Conservation (phyloP, 2,329 filamentous ascomycete genomes). For the Emydomyces testavorans region DNA sequence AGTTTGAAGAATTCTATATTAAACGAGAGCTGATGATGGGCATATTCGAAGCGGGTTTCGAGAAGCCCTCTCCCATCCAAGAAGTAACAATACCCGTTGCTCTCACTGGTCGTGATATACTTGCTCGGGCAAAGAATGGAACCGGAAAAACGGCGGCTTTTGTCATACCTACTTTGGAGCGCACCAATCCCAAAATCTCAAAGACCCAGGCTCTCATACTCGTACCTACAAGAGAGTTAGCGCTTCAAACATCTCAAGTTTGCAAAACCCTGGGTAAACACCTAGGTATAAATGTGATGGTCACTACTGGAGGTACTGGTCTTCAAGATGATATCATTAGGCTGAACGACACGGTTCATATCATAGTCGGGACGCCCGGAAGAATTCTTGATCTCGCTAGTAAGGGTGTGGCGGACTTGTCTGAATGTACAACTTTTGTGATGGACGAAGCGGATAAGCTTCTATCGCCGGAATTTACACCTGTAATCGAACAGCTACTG, state of each 20-base stretch:
- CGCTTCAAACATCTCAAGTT: constrained; percentile 96
- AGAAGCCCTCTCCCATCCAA: constrained; percentile 97
- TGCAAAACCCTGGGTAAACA: constrained; percentile 98
- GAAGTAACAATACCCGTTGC: constrained; percentile 98
- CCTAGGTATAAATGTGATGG: constrained; percentile 96
- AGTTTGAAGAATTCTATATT: constrained; percentile 94
- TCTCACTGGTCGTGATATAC: constrained; percentile 84
- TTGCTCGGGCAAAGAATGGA: constrained; percentile 94
- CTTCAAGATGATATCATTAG: constrained; percentile 95
- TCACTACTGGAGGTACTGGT: constrained; percentile 90
- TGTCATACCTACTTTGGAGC: constrained; percentile 87
- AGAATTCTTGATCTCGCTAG: constrained; percentile 92
- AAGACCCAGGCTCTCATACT: constrained; percentile 96
- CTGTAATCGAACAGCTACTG: constrained; percentile 90
- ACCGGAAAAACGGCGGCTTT: constrained; percentile 98
- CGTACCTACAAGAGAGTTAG: constrained; percentile 91
- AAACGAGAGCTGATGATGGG: constrained; percentile 96
- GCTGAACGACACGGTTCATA: constrained; percentile 85
- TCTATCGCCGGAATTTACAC: constrained; percentile 90
- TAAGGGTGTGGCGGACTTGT: constrained; percentile 92
- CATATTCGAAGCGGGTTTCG: constrained; percentile 97
- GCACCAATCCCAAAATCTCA: constrained; percentile 89
- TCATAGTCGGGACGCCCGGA: constrained; percentile 93
- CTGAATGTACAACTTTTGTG: constrained; percentile 93
- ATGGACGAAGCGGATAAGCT: constrained; percentile 99